Evolutionary conservation across 345 rosid genomes (phyloP), one percentile per base, ranked within the genome.

Genomic region (Pistacia atlantica): DNA sequence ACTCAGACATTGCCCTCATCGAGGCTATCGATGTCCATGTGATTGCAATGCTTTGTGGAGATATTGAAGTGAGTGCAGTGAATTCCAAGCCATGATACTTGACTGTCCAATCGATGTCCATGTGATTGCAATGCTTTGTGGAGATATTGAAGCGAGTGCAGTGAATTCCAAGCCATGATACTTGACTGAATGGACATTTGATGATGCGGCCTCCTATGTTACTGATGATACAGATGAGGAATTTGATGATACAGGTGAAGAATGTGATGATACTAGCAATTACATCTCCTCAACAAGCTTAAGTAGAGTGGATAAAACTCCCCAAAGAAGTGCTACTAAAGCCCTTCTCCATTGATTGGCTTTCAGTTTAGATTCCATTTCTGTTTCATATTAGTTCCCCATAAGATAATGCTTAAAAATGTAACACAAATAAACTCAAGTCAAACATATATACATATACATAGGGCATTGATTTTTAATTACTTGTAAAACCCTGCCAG

Each of bases 11-110:
- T 92, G 59, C 89, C 89, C 48, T n/a, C 20, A 11, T 75, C 75
- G 46, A 78, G 96, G 67, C 94, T 93, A 67, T 55, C 87, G 31
- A 89, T 91, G 92, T 91, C 97, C 85, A 89, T 7, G 92, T 88
- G 2, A 82, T 89, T 51, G 88, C 89, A 11, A 89, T 93, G 98
- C 81, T 93, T 14, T 82, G 78, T 91, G 93, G 92, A 71, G 98
- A 93, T 79, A 78, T 81, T 20, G 93, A 89, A 80, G 90, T 91
- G 17, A 79, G 80, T 60, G 63, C 68, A 33, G 84, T 80, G 9
- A 73, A 79, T 17, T 56, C 81, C 0, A 89, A 75, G 79, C 92
- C 95, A 1, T 88, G 89, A n/a, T 87, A 91, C 85, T 65, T 91
- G 79, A 81, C 88, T 4, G 89, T n/a, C n/a, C n/a, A n/a, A 67